Evolutionary conservation across 805 yeast species (phyloP), one percentile per base, ranked within the genome.

Genomic region (Kodamaea jinghongensis): DNA sequence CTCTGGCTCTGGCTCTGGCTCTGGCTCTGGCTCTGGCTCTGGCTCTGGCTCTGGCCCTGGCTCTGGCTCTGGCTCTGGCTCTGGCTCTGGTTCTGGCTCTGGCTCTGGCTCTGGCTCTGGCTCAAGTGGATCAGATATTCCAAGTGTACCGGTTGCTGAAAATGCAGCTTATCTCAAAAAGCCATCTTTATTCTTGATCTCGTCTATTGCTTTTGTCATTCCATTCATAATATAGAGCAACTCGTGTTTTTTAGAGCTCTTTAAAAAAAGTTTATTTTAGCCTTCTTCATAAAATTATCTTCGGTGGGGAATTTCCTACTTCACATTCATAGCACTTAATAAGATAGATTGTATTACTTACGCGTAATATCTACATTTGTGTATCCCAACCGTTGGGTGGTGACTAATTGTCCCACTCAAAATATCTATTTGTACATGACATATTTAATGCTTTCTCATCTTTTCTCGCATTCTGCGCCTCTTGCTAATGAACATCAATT

Each of bases 401-500:
- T 11, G 14, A 6, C 14, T 26, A 12, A 26, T 5, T 6, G 11
- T 9, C 5, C 28, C n/a, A 26, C 6, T 11, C 33, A 9, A 9
- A n/a, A 30, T 13, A 17, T 34, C 28, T 34, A 34, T 34, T 34
- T n/a, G n/a, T 34, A 25, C 17, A 30, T 30, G 22, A 15, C n/a
- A 5, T 15, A 9, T 30, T 30, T 26, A 31, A 13, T 31, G 9
- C 17, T 31, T 34, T 20, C 30, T 34, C 26, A 34, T 28, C 44
- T 37, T 44, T 34, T 46, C 55, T 20, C 52, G 36, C 48, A 50
- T 48, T 34, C 46, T 56, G 35, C 76, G 56, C 51, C 81, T 63
- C 54, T 73, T 76, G 51, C 75, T 76, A 20, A 77, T 75, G 49
- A 76, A 78, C 37, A 71, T 59, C 41, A 78, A 58, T 20, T 78